A percentile compares a stretch with the other conserved stretches of the same genome.
phyloP scores from a whole-genome alignment of 495 filamentous ascomycete genomes.

The Hypoxylon fuscum region DNA sequence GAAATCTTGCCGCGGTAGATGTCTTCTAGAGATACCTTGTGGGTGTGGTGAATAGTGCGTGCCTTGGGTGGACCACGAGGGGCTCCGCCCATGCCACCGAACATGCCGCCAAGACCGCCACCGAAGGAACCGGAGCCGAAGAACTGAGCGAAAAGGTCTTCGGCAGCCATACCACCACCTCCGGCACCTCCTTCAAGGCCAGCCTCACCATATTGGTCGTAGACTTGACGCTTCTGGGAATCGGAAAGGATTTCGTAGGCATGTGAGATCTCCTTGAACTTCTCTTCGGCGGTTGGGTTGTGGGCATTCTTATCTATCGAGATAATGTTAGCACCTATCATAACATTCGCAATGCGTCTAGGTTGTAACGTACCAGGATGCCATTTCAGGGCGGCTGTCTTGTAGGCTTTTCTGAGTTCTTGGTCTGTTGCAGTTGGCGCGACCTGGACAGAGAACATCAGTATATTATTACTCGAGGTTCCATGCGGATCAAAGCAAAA shows the following conservation, averaged over 20 bases:
- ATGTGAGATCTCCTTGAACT: constrained; percentile 96
- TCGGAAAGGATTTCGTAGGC: constrained; percentile 96
- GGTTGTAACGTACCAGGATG: constrained; percentile 76
- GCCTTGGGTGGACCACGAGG: constrained; percentile 91
- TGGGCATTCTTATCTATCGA: constrained; percentile 90
- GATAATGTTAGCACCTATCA: constrained; percentile 37
- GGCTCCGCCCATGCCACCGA: constrained; percentile 85
- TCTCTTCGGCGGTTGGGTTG: constrained; percentile 92
- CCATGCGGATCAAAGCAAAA: constrained; percentile 19
- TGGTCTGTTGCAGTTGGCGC: constrained; percentile 73
- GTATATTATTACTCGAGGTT: neutral
- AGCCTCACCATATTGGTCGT: constrained; percentile 97
- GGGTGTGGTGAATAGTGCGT: constrained; percentile 93
- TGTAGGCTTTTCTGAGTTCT: constrained; percentile 90
- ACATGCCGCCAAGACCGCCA: constrained; percentile 81
- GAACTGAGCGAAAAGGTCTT: constrained; percentile 97
- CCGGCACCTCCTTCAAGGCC: constrained; percentile 88
- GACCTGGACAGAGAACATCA: constrained; percentile 65
- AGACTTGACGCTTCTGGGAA: constrained; percentile 85
- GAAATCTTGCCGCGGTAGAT: constrained; percentile 98
- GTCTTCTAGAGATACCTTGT: constrained; percentile 97
- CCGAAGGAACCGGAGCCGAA: constrained; percentile 83
- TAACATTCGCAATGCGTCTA: neutral
- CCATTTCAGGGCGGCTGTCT: constrained; percentile 86
- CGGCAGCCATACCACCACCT: constrained; percentile 89